Evolutionary conservation across 805 yeast genomes (phyloP).

Genomic region (Brettanomyces naardenensis): DNA sequence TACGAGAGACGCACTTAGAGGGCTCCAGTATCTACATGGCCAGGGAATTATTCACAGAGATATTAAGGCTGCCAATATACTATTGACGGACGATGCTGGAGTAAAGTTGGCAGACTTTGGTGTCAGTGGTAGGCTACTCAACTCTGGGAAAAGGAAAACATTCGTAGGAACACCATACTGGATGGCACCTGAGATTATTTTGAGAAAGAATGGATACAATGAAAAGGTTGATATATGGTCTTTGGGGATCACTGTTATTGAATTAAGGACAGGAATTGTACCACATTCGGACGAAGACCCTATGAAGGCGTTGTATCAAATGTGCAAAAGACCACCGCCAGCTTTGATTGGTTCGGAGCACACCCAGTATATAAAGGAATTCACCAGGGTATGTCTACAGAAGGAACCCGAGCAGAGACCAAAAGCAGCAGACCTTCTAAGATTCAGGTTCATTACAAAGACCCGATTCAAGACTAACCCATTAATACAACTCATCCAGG

Average conservation of each 20-base stretch:
- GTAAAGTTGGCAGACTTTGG: slow-evolving; percentile 95
- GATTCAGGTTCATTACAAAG: slow-evolving; percentile 41
- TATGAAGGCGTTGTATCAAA: slow-evolving; percentile 63
- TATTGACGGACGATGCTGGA: slow-evolving; percentile 59
- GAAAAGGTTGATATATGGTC: slow-evolving; percentile 96
- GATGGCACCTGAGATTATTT: slow-evolving; percentile 96
- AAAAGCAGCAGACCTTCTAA: slow-evolving; percentile 46
- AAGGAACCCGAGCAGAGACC: slow-evolving; percentile 66
- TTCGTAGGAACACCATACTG: slow-evolving; percentile 58
- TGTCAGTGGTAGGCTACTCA: slow-evolving; percentile 73
- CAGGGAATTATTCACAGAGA: slow-evolving; percentile 85
- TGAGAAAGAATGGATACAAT: slow-evolving; percentile 48
- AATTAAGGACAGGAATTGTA: slow-evolving; percentile 73
- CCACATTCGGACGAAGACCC: slow-evolving; percentile 73
- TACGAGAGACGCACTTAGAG: slow-evolving; percentile 54
- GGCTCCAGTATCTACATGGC: slow-evolving; percentile 64
- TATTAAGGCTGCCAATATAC: slow-evolving; percentile 86
- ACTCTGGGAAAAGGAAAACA: slow-evolving; percentile 41
- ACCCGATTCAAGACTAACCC: slow-evolving; percentile 22
- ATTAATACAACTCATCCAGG: slow-evolving; percentile 19
- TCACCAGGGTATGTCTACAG: slow-evolving; percentile 56
- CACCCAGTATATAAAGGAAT: slow-evolving; percentile 39
- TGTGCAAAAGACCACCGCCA: slow-evolving; percentile 65
- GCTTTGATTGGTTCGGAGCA: slow-evolving; percentile 33
- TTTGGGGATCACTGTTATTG: slow-evolving; percentile 85